These are phyloP conservation scores for Chloranthus sessilifolius DNA, from an alignment of 164 flowering plant genomes.

Conservation along the genomic window DNA sequence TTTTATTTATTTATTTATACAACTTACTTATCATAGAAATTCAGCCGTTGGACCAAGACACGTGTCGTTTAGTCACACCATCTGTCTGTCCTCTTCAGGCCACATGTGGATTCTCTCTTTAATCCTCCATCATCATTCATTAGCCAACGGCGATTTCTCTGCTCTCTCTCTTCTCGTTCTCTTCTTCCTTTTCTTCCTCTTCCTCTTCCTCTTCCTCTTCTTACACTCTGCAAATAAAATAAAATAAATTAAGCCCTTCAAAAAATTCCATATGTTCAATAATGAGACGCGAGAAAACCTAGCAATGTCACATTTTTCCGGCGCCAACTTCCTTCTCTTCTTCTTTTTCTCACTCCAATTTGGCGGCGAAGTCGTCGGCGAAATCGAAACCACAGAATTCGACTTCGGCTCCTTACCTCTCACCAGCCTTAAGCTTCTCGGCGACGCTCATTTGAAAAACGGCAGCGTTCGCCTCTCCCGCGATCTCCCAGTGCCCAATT, in stretches of 20 bases:
- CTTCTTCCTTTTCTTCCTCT: no score
- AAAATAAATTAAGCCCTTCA: no score
- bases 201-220: no score
- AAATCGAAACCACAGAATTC: conserved; percentile 33
- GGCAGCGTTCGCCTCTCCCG: conserved; percentile 59
- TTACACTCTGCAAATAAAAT: no score
- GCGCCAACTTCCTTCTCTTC: background rate
- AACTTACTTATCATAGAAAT: background rate
- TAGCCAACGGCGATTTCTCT: no score
- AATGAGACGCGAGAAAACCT: conserved; percentile 18
- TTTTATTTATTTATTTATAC: background rate
- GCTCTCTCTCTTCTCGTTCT: no score
- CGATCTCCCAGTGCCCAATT: conserved; percentile 74
- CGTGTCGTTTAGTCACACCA: background rate
- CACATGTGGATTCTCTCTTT: no score
- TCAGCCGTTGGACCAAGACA: background rate
- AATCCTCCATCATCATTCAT: no score
- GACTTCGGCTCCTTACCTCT: conserved; percentile 64
- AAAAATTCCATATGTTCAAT: no score
- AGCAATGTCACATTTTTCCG: conserved; percentile 24
- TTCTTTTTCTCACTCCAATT: conserved; percentile 1
- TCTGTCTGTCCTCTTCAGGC: no score
- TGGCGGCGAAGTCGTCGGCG: conserved; percentile 6
- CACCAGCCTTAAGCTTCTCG: conserved; percentile 60
- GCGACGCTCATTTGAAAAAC: conserved; percentile 79